These are phyloP conservation scores for Brettanomyces nanus DNA, from an alignment of 805 yeast genomes.

Conservation along the genomic window DNA sequence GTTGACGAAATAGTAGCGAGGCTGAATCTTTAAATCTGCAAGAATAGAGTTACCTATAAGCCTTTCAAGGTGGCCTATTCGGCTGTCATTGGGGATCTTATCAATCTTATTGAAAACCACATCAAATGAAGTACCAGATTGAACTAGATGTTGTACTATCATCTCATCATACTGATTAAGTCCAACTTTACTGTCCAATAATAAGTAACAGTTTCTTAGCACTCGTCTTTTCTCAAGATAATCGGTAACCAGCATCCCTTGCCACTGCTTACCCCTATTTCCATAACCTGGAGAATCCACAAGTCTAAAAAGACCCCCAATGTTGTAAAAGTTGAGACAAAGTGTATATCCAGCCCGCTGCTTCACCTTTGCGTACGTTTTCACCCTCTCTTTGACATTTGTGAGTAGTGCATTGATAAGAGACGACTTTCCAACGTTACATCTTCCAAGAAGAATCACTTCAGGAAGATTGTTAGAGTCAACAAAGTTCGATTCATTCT, in stretches of 20 bases:
- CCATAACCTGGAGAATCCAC: slow-evolving; percentile 95
- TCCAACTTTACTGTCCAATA: slow-evolving; percentile 56
- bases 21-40: slow-evolving; percentile 33
- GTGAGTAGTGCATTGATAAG: slow-evolving; percentile 55
- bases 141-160: slow-evolving; percentile 41
- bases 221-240: slow-evolving; percentile 50
- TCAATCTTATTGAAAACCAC: slow-evolving; percentile 75
- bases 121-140: slow-evolving; percentile 60
- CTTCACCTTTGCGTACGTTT: slow-evolving; percentile 35
- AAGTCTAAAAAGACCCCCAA: slow-evolving; percentile 54
- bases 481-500: not conserved
- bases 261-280: slow-evolving; percentile 48
- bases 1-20: slow-evolving; percentile 42
- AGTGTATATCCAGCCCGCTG: slow-evolving; percentile 36
- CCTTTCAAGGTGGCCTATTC: slow-evolving; percentile 30
- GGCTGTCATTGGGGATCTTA: slow-evolving; percentile 28
- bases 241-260: slow-evolving; percentile 61
- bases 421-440: slow-evolving; percentile 84
- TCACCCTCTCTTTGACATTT: slow-evolving; percentile 23
- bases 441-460: slow-evolving; percentile 64
- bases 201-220: slow-evolving; percentile 49
- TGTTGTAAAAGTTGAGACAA: slow-evolving; percentile 63
- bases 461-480: slow-evolving; percentile 50
- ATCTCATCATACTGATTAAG: slow-evolving; percentile 46
- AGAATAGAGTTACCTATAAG: slow-evolving; percentile 29